Evolutionary conservation across 495 filamentous ascomycete genomes (phyloP), one percentile per base, ranked within the genome.

Genomic region (Aspergillus steynii): DNA sequence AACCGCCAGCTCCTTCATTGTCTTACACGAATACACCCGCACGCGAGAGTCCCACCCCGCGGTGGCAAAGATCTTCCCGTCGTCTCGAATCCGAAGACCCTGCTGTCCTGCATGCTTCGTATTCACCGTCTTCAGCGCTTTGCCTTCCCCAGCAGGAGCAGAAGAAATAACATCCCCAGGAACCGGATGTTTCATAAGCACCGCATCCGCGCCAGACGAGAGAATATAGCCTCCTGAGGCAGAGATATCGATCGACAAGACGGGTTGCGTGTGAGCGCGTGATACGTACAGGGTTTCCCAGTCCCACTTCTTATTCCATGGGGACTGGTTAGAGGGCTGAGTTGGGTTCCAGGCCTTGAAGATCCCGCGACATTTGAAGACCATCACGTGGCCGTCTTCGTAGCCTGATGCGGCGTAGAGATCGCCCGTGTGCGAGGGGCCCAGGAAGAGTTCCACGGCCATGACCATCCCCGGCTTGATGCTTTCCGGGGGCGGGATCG

Each of bases 31-130:
- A 70, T 97, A 99, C 7, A 98, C 87, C 20, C 95, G 76, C 0
- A 91, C 76, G 48, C 85, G 83, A 0, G 86, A 82, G 72, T 99
- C 95, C 95, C 95, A 99, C 10, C 95, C 95, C 7, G 92, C 95
- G 0, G 95, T 97, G 12, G 90, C 91, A 67, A 97, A 92, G 6
- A 97, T 79, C 68, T 84, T 88, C 5, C 85, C 90, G 72, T 99
- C 95, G 5, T 82, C 85, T 7, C 95, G 85, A n/a, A 97, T 81
- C 7, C 74, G 72, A 12, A 98, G 72, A 8, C 84, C 83, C 71
- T 99, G 95, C 69, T 97, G 95, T 5, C 95, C 95, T 0, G 92
- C 83, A 71, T 98, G 95, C 64, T 89, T 91, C 2, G 95, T 97
- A 61, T 91, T 85, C 32, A 88, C 53, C 0, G 73, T 71, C 65